Evolutionary conservation across 257 asterid species (phyloP).

Genomic region (Cordia subcordata): DNA sequence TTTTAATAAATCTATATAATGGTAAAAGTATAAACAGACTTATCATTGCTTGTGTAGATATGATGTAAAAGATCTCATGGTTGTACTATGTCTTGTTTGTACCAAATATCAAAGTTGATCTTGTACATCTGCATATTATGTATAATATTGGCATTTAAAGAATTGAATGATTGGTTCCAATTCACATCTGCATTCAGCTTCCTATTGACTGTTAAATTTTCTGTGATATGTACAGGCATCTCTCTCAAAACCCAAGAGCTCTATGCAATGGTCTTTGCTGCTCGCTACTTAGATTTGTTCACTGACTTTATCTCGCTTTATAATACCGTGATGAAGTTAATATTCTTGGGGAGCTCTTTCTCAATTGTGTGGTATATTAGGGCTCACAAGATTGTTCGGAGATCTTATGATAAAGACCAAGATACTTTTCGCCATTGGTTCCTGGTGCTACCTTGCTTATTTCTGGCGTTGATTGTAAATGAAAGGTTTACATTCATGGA

Average conservation of each 20-base stretch:
- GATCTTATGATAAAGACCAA: constrained; percentile 86
- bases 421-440: constrained; percentile 78
- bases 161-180: not conserved
- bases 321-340: constrained; percentile 73
- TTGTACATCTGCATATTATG: too few relatives aligned
- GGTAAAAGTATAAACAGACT: too few relatives aligned
- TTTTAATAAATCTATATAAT: too few relatives aligned
- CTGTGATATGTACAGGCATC: constrained; percentile 43
- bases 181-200: not conserved
- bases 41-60: too few relatives aligned
- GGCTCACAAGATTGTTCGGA: constrained; percentile 75
- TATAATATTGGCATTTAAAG: not conserved
- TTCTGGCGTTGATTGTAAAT: constrained; percentile 58
- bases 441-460: constrained; percentile 67
- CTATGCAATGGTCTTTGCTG: constrained; percentile 71
- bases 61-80: too few relatives aligned
- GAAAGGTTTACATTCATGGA: constrained; percentile 48
- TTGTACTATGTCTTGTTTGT: too few relatives aligned
- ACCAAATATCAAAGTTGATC: too few relatives aligned
- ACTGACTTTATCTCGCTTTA: constrained; percentile 69
- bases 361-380: constrained; percentile 85
- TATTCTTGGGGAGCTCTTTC: constrained; percentile 84
- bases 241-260: constrained; percentile 91
- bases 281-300: constrained; percentile 85
- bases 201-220: not conserved